These are phyloP conservation scores for Phylloporus sp. DNA, from an alignment of 768 basidiomycete genomes.

Conservation along the genomic window DNA sequence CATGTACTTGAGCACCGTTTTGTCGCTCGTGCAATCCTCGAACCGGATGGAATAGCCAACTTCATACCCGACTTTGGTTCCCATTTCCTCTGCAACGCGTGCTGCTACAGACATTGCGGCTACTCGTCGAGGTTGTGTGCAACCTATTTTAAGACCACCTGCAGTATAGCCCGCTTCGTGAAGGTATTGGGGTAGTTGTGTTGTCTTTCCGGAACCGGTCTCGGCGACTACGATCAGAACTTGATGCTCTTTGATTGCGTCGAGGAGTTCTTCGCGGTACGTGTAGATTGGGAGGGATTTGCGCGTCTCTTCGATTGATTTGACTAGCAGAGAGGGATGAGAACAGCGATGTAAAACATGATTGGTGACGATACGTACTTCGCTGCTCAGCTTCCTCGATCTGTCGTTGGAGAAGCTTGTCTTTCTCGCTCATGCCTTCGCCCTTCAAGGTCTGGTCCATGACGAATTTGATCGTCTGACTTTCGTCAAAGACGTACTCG, in stretches of 20 bases:
- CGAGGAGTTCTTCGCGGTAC: constrained; percentile 83
- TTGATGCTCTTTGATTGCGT: constrained; percentile 86
- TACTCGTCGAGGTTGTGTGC: constrained; percentile 97
- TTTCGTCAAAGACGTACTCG: constrained; percentile 98
- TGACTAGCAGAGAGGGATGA: constrained; percentile 42
- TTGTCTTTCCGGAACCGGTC: constrained; percentile 98
- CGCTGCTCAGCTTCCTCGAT: constrained; percentile 89
- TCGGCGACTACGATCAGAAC: constrained; percentile 97
- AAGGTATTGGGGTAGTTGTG: constrained; percentile 95
- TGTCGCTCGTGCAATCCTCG: constrained; percentile 99
- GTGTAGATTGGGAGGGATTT: constrained; percentile 90
- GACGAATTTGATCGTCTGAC: constrained; percentile 93
- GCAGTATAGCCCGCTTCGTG: constrained; percentile 96
- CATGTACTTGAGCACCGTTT: constrained; percentile 99
- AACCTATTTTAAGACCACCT: constrained; percentile 76
- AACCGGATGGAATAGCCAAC: constrained; percentile 99
- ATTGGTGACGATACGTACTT: constrained; percentile 46
- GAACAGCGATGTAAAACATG: background rate
- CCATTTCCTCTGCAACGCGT: constrained; percentile 99
- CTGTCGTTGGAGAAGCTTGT: constrained; percentile 77
- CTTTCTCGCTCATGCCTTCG: constrained; percentile 68
- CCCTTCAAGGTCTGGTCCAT: constrained; percentile 75
- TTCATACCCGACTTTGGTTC: constrained; percentile 92
- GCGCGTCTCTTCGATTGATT: constrained; percentile 88
- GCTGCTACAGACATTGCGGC: constrained; percentile 99